Evolutionary conservation across 2,329 filamentous ascomycete genomes (phyloP).

Genomic region (Ampelomyces quisqualis): DNA sequence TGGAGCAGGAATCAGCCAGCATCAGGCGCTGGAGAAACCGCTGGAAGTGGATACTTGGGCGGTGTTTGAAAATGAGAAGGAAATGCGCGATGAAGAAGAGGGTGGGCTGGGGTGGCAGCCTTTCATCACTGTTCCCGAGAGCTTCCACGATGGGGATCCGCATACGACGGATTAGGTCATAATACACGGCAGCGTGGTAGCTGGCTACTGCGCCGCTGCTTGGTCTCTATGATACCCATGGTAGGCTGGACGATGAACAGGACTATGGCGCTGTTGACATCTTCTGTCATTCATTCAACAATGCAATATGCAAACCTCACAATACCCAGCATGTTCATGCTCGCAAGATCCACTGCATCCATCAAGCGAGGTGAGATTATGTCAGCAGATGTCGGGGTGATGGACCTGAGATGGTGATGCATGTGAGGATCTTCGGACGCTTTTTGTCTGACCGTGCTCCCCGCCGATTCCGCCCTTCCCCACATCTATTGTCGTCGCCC

Average conservation of each 20-base stretch:
- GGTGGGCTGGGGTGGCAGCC: constrained; percentile 30
- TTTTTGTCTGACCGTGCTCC: no score
- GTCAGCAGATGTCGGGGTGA: no score
- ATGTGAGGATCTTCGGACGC: no score
- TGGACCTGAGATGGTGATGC: no score
- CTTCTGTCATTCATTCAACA: no score
- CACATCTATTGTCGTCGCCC: constrained; percentile 9
- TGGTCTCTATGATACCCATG: constrained; percentile 4
- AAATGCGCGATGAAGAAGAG: constrained; percentile 7
- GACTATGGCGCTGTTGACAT: no score
- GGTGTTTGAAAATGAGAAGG: constrained; percentile 17
- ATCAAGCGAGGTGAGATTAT: no score
- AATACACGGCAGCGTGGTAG: constrained; percentile 16
- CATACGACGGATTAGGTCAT: constrained; percentile 16
- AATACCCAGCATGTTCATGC: no score
- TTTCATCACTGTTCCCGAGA: constrained; percentile 40
- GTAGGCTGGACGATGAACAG: no score
- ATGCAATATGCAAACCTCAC: no score
- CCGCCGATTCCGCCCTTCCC: constrained; percentile 8
- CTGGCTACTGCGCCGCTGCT: constrained; percentile 23
- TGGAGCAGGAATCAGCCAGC: constrained; percentile 9
- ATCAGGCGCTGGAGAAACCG: constrained; percentile 16
- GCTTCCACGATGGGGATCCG: constrained; percentile 27
- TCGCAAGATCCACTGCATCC: no score
- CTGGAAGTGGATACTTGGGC: constrained; percentile 24